Percentiles rank a stretch among this genome's conserved stretches.
Evolutionary conservation across 257 asterid species (phyloP).

Genomic region (Jacaranda mimosifolia): DNA sequence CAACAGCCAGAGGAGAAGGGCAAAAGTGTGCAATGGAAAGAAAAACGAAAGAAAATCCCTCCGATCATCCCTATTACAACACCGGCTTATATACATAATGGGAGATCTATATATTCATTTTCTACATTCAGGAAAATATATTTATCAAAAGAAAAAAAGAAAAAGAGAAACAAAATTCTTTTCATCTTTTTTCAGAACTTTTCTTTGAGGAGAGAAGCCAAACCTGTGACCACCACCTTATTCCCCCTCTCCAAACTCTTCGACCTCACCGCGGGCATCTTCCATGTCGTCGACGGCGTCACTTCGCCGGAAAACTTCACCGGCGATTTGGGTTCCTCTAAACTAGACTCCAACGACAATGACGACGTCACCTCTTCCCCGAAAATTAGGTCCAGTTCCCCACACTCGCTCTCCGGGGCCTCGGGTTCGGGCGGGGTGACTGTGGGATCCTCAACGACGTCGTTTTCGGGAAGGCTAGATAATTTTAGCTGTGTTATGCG

Average conservation of each 20-base stretch:
- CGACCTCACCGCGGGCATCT: conserved; percentile 67
- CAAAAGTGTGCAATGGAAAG: not conserved
- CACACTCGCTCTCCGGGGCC: conserved; percentile 48
- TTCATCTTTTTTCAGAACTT: conserved; percentile 46
- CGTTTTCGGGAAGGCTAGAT: conserved; percentile 2
- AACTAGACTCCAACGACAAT: conserved; percentile 22
- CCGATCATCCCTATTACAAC: conserved; percentile 18
- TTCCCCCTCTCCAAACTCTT: conserved; percentile 72
- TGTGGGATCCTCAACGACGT: conserved; percentile 15
- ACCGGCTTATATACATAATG: conserved; percentile 22
- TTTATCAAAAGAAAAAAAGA: conserved; percentile 1
- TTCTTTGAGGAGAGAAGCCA: conserved; percentile 82
- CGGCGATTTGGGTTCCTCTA: conserved; percentile 44
- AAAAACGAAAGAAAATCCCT: conserved; percentile 30
- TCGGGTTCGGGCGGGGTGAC: conserved; percentile 18
- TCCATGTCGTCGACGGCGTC: conserved; percentile 53
- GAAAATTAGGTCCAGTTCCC: conserved; percentile 65
- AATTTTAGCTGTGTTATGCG: conserved; percentile 42
- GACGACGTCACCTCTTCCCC: conserved; percentile 47
- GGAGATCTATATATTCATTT: conserved; percentile 37
- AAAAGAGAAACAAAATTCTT: conserved; percentile 36
- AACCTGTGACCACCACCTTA: conserved; percentile 71
- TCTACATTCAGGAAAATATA: conserved; percentile 23
- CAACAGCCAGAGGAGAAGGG: not conserved
- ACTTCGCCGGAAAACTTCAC: conserved; percentile 31